Base-by-base conservation (phyloP, 164 flowering plant species). In the Vitis rotundifolia region DNA sequence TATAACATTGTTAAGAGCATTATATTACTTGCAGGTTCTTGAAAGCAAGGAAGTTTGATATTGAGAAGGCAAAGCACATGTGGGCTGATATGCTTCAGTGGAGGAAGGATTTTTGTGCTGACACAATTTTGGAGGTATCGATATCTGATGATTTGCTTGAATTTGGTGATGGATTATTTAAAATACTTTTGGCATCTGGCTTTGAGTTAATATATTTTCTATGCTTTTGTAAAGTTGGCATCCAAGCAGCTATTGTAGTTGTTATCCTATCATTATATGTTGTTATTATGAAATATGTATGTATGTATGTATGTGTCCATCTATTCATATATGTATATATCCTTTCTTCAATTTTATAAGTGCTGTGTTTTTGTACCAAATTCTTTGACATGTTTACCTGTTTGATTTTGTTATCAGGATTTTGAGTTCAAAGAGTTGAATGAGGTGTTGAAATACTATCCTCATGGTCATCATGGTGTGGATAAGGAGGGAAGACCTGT, bases 401-500 rank as follows among this genome's bases (percentile, higher is more conserved):
- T n/a, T 53, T 55, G n/a, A 8, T 2, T 0, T 18, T 53, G 44
- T 58, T 28, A 47, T 61, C 71, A 86, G 91, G 91, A 89, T 65
- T 87, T 89, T 72, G 85, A 85, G 71, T 89, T 84, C 58, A 68
- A 81, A 61, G 93, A 89, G 79, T 37, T 82, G 63, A 60, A 78
- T 74, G 93, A 89, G 68, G 93, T 89, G 26, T 9, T 82, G 61
- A 78, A 79, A 31, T 80, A 85, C 68, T 89, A 89, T 48, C 93
- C 93, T 44, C 93, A 89, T 55, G 91, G 93, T 14, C 58, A 87
- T 78, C 93, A 89, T 70, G 91, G 93, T 31, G 90, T 89, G 52
- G 93, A 89, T 76, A 89, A 82, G 71, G 93, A 89, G 68, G 93
- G 93, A 64, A 82, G 93, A 64, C 93, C 91, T 55, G 79, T 89